Evolutionary conservation across 192 early-diverging fungal species (phyloP), one percentile per base, ranked within the genome.

Genomic region (Mortierella claussenii): DNA sequence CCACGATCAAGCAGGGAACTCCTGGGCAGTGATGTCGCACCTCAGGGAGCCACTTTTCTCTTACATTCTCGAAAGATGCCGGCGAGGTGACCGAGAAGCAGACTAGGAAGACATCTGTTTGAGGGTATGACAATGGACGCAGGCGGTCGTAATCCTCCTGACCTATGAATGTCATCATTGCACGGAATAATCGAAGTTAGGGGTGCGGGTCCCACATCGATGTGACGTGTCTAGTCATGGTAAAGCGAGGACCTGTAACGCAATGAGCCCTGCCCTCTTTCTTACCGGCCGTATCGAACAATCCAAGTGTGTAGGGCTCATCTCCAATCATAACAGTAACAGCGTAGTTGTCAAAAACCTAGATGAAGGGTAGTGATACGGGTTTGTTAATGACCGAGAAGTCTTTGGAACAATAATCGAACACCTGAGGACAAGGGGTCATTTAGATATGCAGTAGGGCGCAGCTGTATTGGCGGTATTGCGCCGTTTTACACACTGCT

Each of bases 311-410:
- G 83, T 96, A 97, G 20, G 96, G 96, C 75, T 98, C 95, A 69
- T 94, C 94, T 47, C 94, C 96, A 85, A 97, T 97, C 95, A 97
- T 98, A 52, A 98, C 95, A 31, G 95, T 97, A 24, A 96, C 96
- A 52, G 95, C 94, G 86, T 98, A 98, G 80, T 98, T 97, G 82
- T 98, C 96, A 87, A 98, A 98, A 11, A 93, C 91, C 86, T 91
- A 43, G 17, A 45, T n/a, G n/a, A n/a, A n/a, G n/a, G n/a, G n/a
- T n/a, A n/a, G n/a, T n/a, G n/a, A n/a, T n/a, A n/a, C n/a, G n/a
- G n/a, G n/a, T n/a, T n/a, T n/a, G n/a, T n/a, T n/a, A n/a, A n/a
- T n/a, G n/a, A n/a, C n/a, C n/a, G n/a, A n/a, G n/a, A n/a, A n/a
- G n/a, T n/a, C n/a, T n/a, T n/a, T n/a, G n/a, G n/a, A n/a, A n/a